Percentiles rank a stretch among this genome's conserved stretches.
These are phyloP conservation scores for Rhododendron griersonianum DNA, from an alignment of 148 eudicot genomes.

Conservation along the genomic window DNA sequence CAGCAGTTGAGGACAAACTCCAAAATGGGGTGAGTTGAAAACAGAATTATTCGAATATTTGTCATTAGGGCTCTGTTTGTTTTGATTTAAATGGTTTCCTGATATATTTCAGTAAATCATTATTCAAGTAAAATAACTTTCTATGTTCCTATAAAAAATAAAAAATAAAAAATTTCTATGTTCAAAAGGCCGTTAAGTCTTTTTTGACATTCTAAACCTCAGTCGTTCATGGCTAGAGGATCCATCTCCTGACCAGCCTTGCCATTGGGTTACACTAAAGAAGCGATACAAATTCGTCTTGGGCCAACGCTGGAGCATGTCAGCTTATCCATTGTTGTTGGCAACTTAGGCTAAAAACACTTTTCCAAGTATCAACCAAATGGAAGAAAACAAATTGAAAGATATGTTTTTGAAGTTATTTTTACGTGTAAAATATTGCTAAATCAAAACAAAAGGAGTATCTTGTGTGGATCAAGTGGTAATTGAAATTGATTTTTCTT, in stretches of 20 bases:
- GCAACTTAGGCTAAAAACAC: not conserved
- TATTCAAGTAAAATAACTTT: not conserved
- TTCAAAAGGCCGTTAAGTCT: not conserved
- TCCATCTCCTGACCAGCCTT: not conserved
- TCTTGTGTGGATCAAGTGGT: not conserved
- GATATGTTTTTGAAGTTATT: not conserved
- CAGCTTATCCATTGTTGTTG: not conserved
- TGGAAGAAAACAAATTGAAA: not conserved
- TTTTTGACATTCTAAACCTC: not conserved
- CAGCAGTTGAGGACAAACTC: conserved; percentile 98
- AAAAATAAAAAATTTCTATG: not conserved
- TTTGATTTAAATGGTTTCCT: not conserved
- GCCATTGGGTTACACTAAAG: not conserved
- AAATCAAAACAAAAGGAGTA: not conserved
- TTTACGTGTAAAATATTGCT: not conserved
- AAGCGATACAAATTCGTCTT: not conserved
- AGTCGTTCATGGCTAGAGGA: not conserved
- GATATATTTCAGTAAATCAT: not conserved
- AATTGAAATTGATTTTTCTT: conserved; percentile 1
- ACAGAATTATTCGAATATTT: not conserved
- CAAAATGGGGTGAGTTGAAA: conserved; percentile 68
- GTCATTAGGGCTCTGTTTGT: not conserved
- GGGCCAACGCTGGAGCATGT: not conserved
- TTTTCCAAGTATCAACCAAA: not conserved
- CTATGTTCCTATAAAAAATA: not conserved